Base-by-base conservation (phyloP, 352 stramenopile species). In the Globisporangium paroecandrum region DNA sequence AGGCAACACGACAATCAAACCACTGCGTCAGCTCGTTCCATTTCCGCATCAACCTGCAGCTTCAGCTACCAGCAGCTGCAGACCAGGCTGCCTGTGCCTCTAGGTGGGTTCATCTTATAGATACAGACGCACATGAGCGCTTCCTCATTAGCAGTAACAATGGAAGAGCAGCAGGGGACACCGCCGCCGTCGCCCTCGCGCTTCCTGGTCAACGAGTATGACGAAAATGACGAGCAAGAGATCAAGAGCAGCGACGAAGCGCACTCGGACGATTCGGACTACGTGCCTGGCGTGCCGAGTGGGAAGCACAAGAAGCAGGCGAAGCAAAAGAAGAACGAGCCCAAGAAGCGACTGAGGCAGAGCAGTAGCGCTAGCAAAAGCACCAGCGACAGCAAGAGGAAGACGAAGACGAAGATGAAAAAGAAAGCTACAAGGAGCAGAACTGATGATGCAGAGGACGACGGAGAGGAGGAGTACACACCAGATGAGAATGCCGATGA, bases 341-440 rank as follows among this genome's bases (percentile, higher is more conserved):
- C 43, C 27, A 68, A 68, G 63, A 70, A 70, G 36, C 67, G 67
- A 13, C 10, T 57, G 55, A 54, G 51, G 22, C 66, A 66, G 53
- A 29, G 64, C 43, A 57, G 27, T 18, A 57, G 41, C 27, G 15
- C 15, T 7, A 69, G 55, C 20, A 56, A 20, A 6, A 58, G 58
- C 38, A 64, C 38, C 58, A 64, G 7, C 25, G 36, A 56, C 4
- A 24, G 18, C 15, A 65, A 60, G 53, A 57, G 10, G 10, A 43
- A 69, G 38, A 61, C 58, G 27, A 65, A 60, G 53, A 57, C 2
- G 10, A 43, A 69, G 38, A 61, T 53, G 27, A 29, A 15, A 12
- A 29, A 15, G 12, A 22, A 15, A 29, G 18, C 20, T 29, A n/a
- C 12, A 20, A 47, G 20, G 7, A 38, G 43, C 36, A 61, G 46